Conservation (phyloP, 2,329 filamentous ascomycete genomes). For the Madurella fahalii region DNA sequence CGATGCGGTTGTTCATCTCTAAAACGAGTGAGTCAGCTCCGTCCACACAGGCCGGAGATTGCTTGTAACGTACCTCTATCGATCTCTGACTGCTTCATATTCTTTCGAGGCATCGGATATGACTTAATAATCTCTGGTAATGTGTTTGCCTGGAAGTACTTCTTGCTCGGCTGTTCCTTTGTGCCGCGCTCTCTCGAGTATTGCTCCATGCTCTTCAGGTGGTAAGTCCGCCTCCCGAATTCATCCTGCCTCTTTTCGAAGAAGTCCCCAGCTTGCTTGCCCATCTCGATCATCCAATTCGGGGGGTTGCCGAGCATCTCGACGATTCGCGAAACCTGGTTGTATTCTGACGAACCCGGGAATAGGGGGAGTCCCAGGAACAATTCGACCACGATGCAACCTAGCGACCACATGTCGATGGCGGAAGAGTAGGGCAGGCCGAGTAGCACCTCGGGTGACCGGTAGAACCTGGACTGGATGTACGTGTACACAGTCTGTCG, state of each 20-base stretch:
- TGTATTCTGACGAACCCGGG: slow-evolving; percentile 96
- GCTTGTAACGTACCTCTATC: slow-evolving; percentile 70
- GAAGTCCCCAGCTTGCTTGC: slow-evolving; percentile 95
- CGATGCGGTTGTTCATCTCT: slow-evolving; percentile 98
- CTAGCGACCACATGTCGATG: slow-evolving; percentile 99
- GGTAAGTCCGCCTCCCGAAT: slow-evolving; percentile 84
- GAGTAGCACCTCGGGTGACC: slow-evolving; percentile 92
- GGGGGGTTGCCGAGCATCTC: slow-evolving; percentile 97
- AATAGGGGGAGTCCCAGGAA: slow-evolving; percentile 94
- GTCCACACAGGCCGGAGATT: not conserved
- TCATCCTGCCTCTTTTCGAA: slow-evolving; percentile 92
- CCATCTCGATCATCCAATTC: slow-evolving; percentile 99
- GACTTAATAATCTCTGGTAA: slow-evolving; percentile 96
- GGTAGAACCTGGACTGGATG: slow-evolving; percentile 96
- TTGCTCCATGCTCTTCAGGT: slow-evolving; percentile 95
- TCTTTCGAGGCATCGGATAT: slow-evolving; percentile 97
- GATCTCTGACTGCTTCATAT: slow-evolving; percentile 97
- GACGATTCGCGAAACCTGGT: slow-evolving; percentile 93
- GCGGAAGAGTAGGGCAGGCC: slow-evolving; percentile 95
- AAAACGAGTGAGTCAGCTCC: slow-evolving; percentile 21
- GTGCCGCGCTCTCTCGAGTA: slow-evolving; percentile 93
- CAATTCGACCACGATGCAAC: slow-evolving; percentile 95
- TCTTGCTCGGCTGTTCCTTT: slow-evolving; percentile 99
- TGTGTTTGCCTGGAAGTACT: slow-evolving; percentile 94
- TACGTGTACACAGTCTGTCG: slow-evolving; percentile 98